Base-by-base conservation (phyloP, 2,329 filamentous ascomycete genomes). In the Penicillium sp. region DNA sequence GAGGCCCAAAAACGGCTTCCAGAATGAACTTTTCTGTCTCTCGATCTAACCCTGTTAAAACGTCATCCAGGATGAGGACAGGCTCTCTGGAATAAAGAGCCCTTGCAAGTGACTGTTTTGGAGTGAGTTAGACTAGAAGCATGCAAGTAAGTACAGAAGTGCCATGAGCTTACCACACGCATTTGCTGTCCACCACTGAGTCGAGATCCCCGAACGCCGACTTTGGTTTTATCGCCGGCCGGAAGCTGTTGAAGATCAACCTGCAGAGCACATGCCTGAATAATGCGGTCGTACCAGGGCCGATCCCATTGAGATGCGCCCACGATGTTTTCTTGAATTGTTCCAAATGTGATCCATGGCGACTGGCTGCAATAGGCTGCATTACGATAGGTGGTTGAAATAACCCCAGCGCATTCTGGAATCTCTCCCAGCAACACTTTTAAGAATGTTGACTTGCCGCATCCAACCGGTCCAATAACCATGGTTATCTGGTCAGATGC, bases 21-120 rank as follows among this genome's bases (percentile, higher is more conserved):
- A 68, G 67, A 8, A 72, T 62, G 6, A 52, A 50, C 15, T 65
- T 64, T 30, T 69, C 68, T 0, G 69, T 71, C 23, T 64, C 56
- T 15, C 57, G 54, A 45, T 73, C 70, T 6, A 73, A 59, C 1
- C 68, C 70, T 32, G 62, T 69, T 10, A 73, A 60, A 19, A 65
- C 63, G 43, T 72, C 69, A 44, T 73, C 70, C n/a, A 73, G 57
- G 16, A 73, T 55, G n/a, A 72, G 50, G 14, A 71, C 59, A 9
- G 64, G 54, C 20, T 62, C 60, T 32, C 64, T 60, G 13, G 68
- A 62, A 42, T 72, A 73, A 9, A 70, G 51, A 4, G 68, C 69
- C 34, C 71, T 51, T 4, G 70, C 70, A n/a, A 73, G 56, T 4
- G 70, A 63, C 40, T 47, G 18, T 6, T n/a, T n/a, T n/a, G n/a